These are phyloP conservation scores for Digitaria exilis DNA, from an alignment of 202 grass and related monocot genomes.

Conservation along the genomic window DNA sequence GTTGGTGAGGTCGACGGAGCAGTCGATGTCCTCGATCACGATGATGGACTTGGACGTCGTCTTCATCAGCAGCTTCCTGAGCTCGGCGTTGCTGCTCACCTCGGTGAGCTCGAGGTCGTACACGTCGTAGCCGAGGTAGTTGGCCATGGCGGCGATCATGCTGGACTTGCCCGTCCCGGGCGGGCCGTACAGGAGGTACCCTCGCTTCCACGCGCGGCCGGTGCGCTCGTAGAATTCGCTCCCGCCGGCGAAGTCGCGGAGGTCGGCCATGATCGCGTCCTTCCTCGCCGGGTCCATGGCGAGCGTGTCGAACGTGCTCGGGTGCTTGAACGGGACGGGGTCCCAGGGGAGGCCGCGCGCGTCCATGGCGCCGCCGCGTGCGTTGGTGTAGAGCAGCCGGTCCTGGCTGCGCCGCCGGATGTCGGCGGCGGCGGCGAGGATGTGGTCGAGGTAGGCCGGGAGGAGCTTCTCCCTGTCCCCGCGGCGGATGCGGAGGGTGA, in stretches of 20 bases:
- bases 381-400: conserved; percentile 86
- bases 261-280: conserved; percentile 73
- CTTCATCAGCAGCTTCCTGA: conserved; percentile 94
- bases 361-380: conserved; percentile 73
- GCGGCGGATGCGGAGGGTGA: conserved; percentile 87
- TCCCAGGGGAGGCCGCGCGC: conserved; percentile 76
- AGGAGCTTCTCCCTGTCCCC: conserved; percentile 62
- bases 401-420: conserved; percentile 83
- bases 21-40: conserved; percentile 97
- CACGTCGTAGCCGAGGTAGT: conserved; percentile 82
- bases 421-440: conserved; percentile 60
- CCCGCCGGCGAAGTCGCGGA: conserved; percentile 69
- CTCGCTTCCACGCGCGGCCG: conserved; percentile 84
- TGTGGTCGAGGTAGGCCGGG: conserved; percentile 84
- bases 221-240: conserved; percentile 80
- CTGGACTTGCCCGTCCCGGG: conserved; percentile 89
- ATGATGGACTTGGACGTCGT: conserved; percentile 95
- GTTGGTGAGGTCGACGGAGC: conserved; percentile 88
- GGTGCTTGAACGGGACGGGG: conserved; percentile 90
- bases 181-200: conserved; percentile 83
- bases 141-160: conserved; percentile 98
- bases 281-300: conserved; percentile 78
- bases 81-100: conserved; percentile 84
- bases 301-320: conserved; percentile 88
- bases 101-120: conserved; percentile 93